Conservation (phyloP, 352 stramenopile species). For the Phytophthora pisi region DNA sequence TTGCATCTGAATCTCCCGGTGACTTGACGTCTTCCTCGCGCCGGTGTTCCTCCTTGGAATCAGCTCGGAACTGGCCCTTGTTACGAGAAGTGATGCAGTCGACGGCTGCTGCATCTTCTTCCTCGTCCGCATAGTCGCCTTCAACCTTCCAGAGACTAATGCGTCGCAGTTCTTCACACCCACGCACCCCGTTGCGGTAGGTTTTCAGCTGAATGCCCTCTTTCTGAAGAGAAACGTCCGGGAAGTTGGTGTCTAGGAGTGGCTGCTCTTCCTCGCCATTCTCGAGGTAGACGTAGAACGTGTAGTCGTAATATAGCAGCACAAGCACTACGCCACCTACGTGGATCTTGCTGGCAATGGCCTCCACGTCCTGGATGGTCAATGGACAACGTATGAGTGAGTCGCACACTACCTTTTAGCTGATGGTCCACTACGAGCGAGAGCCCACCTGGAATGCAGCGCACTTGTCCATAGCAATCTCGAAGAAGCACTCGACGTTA, state of each 20-base stretch:
- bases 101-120: slow-evolving; percentile 36
- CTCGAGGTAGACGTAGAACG: slow-evolving; percentile 92
- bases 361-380: slow-evolving; percentile 83
- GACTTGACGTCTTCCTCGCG: slow-evolving; percentile 70
- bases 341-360: slow-evolving; percentile 95
- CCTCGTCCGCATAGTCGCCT: slow-evolving; percentile 60
- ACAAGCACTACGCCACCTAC: slow-evolving; percentile 91
- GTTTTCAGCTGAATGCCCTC: slow-evolving; percentile 86
- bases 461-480: slow-evolving; percentile 84
- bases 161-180: slow-evolving; percentile 69
- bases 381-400: slow-evolving; percentile 12
- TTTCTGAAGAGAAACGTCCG: slow-evolving; percentile 91
- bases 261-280: slow-evolving; percentile 90
- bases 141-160: slow-evolving; percentile 86
- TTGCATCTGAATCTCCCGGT: slow-evolving; percentile 43
- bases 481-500: slow-evolving; percentile 92
- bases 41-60: slow-evolving; percentile 63
- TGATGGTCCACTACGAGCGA: no score
- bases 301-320: slow-evolving; percentile 92
- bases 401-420: neutral
- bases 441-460: slow-evolving; percentile 55
- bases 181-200: slow-evolving; percentile 71
- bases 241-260: slow-evolving; percentile 94
- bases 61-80: slow-evolving; percentile 34
- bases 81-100: slow-evolving; percentile 34